A percentile compares a stretch with the other conserved stretches of the same genome.
These are phyloP conservation scores for Debaryomyces subglobosus DNA, from an alignment of 1,139 yeast genomes.

Conservation along the genomic window DNA sequence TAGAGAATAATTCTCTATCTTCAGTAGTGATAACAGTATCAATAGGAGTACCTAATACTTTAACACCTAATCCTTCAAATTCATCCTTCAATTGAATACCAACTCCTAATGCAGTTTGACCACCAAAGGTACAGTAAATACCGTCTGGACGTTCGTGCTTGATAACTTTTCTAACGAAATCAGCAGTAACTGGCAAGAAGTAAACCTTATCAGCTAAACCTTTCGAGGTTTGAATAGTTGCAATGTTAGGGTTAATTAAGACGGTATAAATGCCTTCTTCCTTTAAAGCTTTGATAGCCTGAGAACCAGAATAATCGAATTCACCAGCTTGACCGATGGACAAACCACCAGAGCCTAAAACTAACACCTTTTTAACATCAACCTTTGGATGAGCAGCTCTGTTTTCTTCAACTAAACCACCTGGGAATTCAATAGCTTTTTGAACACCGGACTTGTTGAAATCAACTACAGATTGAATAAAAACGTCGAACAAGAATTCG, in stretches of 20 bases:
- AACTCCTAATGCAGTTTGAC: constrained; percentile 95
- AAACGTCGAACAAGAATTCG: constrained; percentile 93
- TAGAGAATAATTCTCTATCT: constrained; percentile 94
- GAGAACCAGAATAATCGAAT: constrained; percentile 97
- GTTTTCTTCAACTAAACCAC: constrained; percentile 77
- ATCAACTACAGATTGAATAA: constrained; percentile 79
- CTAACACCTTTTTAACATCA: constrained; percentile 89
- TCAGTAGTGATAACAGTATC: constrained; percentile 96
- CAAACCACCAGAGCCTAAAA: constrained; percentile 97
- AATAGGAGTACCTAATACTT: constrained; percentile 94
- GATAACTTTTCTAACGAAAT: constrained; percentile 93
- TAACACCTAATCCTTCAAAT: constrained; percentile 87
- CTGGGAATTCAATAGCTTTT: constrained; percentile 87
- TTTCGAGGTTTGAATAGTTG: constrained; percentile 97
- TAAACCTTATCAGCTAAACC: constrained; percentile 98
- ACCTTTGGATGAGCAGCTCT: constrained; percentile 72
- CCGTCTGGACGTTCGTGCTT: constrained; percentile 96
- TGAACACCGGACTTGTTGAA: constrained; percentile 54
- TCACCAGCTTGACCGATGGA: constrained; percentile 99
- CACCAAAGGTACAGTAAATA: constrained; percentile 96
- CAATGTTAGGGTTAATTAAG: constrained; percentile 95
- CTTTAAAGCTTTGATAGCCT: constrained; percentile 90
- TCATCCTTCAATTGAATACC: constrained; percentile 96
- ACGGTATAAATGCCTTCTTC: constrained; percentile 97
- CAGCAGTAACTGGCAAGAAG: constrained; percentile 95